Percentiles rank a stretch among this genome's conserved stretches.
Conservation (phyloP, 108 stramenopile species). For the Heterococcus sp. region DNA sequence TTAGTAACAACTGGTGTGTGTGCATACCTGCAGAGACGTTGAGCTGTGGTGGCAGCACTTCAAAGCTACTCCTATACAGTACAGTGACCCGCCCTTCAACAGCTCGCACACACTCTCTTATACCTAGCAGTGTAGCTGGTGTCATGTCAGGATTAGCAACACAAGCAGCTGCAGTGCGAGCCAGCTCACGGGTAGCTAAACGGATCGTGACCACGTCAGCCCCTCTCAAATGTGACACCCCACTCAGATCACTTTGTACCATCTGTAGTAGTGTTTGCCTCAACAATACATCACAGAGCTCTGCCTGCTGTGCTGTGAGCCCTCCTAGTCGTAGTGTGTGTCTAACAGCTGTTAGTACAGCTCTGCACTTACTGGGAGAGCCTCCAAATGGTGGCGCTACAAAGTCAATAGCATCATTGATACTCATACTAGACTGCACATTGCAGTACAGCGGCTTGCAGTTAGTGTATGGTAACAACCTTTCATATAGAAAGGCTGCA, state of each 20-base stretch:
- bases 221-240: slow-evolving; percentile 5
- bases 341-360: slow-evolving; percentile 9
- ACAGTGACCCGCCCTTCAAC: not conserved
- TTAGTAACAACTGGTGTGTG: too few relatives aligned
- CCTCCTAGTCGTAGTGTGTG: slow-evolving; percentile 45
- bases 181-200: slow-evolving; percentile 45
- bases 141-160: not conserved
- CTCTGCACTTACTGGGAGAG: slow-evolving; percentile 10
- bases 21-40: not conserved
- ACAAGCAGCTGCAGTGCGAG: slow-evolving; percentile 42
- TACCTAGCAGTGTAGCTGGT: not conserved
- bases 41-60: not conserved
- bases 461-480: slow-evolving; percentile 52
- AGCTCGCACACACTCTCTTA: not conserved
- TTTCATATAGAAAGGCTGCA: slow-evolving; percentile 41
- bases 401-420: not conserved
- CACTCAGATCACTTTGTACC: slow-evolving; percentile 34
- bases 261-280: slow-evolving; percentile 35
- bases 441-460: slow-evolving; percentile 46
- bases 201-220: slow-evolving; percentile 17
- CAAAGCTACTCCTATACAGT: not conserved
- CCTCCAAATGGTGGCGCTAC: slow-evolving; percentile 35
- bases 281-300: slow-evolving; percentile 23
- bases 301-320: slow-evolving; percentile 20
- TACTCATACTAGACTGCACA: slow-evolving; percentile 15